Evolutionary conservation across 495 filamentous ascomycete species (phyloP).

Genomic region (Aspergillus saccharolyticus): DNA sequence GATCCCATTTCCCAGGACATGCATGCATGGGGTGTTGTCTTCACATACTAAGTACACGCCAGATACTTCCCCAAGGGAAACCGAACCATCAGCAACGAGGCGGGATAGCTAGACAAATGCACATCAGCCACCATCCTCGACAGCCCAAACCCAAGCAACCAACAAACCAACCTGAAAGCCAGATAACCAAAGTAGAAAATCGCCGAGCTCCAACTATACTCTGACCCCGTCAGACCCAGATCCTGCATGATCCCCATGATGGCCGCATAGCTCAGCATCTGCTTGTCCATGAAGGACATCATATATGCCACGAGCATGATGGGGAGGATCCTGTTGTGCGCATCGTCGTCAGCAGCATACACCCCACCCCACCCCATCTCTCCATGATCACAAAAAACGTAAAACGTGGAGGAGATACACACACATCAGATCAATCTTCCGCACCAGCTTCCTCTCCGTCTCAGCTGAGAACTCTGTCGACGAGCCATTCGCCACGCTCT

Average conservation of each 20-base stretch:
- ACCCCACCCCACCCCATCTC: neutral
- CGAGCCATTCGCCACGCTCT: constrained; percentile 7
- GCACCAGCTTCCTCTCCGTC: constrained; percentile 21
- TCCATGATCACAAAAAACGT: too few relatives aligned
- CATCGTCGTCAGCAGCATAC: neutral
- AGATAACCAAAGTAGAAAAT: constrained; percentile 60
- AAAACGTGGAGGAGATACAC: neutral
- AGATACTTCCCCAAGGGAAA: constrained; percentile 42
- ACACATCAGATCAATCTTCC: constrained; percentile 23
- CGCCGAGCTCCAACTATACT: constrained; percentile 50
- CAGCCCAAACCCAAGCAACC: too few relatives aligned
- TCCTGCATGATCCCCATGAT: constrained; percentile 41
- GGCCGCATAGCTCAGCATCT: constrained; percentile 31
- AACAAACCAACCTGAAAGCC: constrained; percentile 30
- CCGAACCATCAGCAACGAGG: constrained; percentile 40
- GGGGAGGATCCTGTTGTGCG: constrained; percentile 17
- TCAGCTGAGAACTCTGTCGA: constrained; percentile 9
- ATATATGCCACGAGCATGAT: constrained; percentile 30
- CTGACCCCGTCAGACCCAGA: constrained; percentile 42
- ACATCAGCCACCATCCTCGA: too few relatives aligned
- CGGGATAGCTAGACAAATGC: neutral
- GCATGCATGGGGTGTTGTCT: too few relatives aligned
- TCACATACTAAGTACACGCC: constrained; percentile 41
- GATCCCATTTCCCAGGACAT: too few relatives aligned
- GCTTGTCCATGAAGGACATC: constrained; percentile 51